Evolutionary conservation across 306 rosid genomes (phyloP), one percentile per base, ranked within the genome.

Genomic region (Trichosanthes cucumerina): DNA sequence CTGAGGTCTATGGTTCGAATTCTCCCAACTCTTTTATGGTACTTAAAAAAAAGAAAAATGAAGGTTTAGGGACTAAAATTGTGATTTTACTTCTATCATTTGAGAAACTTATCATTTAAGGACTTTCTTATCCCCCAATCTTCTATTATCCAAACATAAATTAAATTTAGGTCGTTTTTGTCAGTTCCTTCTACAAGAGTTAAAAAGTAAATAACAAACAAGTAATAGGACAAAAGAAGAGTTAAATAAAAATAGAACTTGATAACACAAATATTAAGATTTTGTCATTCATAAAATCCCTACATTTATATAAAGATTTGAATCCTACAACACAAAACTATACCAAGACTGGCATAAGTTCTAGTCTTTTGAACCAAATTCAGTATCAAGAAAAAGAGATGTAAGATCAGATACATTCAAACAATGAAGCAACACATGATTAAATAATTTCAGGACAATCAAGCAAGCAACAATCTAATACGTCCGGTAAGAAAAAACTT

Each of bases 381-480:
- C 75, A 12, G 19, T 71, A 24, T 43, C 23, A 46, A 46, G 21
- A 46, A 46, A 71, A 44, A 21, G 24, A 71, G 26, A 38, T 23
- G 38, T 39, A 69, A 71, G 36, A 49, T 71, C 57, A 43, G 38
- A 70, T 70, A 70, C 21, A 71, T 14, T 71, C 76, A 46, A 60
- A 60, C 68, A 60, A 60, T 28, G 68, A 60, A 71, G 57, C 57
- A 71, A 71, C 52, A 43, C 58, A 71, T 49, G 57, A 44, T 71
- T 34, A 63, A 9, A 65, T 18, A 4, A 58, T 26, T 15, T 65
- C 56, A 14, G 39, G 41, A 9, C 76, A 71, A 71, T 46, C 57
- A 71, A 71, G 10, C 57, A 70, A 23, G 56, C n/a, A 44, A 23
- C 39, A 71, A 71, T 71, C 76, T 71, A 24, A 39, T 14, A 36